Evolutionary conservation across 441 rosid species (phyloP).

Genomic region (Gossypium davidsonii): DNA sequence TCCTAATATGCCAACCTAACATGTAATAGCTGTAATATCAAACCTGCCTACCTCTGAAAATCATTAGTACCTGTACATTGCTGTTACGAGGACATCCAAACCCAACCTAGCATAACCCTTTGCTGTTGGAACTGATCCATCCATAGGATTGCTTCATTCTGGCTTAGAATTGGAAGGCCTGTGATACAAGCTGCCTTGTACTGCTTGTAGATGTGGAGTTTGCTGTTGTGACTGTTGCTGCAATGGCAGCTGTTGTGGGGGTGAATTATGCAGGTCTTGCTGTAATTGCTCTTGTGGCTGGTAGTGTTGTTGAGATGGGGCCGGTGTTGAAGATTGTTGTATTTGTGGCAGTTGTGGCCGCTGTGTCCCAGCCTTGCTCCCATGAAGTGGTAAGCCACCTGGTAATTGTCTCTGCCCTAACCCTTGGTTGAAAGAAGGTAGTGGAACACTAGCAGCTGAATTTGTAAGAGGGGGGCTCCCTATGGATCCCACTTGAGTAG

Average conservation of each 20-base stretch:
- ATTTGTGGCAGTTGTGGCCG: constrained; percentile 46
- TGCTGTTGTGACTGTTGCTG: constrained; percentile 48
- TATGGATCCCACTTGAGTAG: constrained; percentile 38
- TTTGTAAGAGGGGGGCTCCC: constrained; percentile 37
- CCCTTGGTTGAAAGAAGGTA: constrained; percentile 45
- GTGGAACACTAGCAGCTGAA: constrained; percentile 46
- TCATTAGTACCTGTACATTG: constrained; percentile 70
- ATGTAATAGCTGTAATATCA: background rate
- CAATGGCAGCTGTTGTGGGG: constrained; percentile 37
- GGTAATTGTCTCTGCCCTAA: constrained; percentile 54
- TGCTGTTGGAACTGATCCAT: constrained; percentile 39
- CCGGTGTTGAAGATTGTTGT: constrained; percentile 35
- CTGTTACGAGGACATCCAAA: constrained; percentile 53
- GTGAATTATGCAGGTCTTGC: constrained; percentile 49
- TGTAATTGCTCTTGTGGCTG: constrained; percentile 50
- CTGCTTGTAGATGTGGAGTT: constrained; percentile 45
- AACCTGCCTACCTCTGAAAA: background rate
- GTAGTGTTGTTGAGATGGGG: constrained; percentile 44
- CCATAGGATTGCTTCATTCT: constrained; percentile 47
- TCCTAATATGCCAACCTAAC: constrained; percentile 7
- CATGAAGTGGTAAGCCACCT: constrained; percentile 47
- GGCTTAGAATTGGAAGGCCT: constrained; percentile 57
- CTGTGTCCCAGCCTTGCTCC: constrained; percentile 37
- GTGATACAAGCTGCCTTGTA: constrained; percentile 50
- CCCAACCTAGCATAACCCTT: constrained; percentile 44